Conservation (phyloP, 1,284 basidiomycete species). For the Athelia psychrophila region DNA sequence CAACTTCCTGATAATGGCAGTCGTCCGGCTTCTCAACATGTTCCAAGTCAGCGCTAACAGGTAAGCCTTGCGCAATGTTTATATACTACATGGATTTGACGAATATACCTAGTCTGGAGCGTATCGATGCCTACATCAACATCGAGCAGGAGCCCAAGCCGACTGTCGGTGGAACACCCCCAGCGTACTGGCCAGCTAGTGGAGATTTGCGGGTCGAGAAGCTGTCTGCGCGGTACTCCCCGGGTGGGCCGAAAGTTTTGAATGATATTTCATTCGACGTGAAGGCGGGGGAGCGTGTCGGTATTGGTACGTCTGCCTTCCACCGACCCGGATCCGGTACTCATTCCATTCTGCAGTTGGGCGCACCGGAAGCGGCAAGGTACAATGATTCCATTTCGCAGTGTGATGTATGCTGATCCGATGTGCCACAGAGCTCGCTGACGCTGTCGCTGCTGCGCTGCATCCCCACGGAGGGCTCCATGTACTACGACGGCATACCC, state of each 20-base stretch:
- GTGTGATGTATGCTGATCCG: conserved; percentile 23
- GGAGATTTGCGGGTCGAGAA: conserved; percentile 65
- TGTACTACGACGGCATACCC: conserved; percentile 48
- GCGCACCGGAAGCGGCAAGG: conserved; percentile 75
- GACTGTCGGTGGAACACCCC: conserved; percentile 50
- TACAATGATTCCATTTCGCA: conserved; percentile 13
- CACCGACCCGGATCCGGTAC: conserved; percentile 2
- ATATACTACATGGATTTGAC: conserved; percentile 10
- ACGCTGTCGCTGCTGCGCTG: conserved; percentile 50
- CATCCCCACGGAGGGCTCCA: conserved; percentile 54
- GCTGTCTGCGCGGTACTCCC: conserved; percentile 55
- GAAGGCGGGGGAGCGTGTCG: conserved; percentile 58
- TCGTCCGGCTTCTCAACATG: conserved; percentile 51
- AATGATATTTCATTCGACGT: conserved; percentile 54
- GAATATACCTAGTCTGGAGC: conserved; percentile 53
- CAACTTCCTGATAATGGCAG: conserved; percentile 50
- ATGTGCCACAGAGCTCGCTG: conserved; percentile 46
- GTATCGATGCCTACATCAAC: conserved; percentile 68
- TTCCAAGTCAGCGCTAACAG: conserved; percentile 59
- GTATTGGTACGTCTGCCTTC: conserved; percentile 41
- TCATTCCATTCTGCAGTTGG: conserved; percentile 42
- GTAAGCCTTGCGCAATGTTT: conserved; percentile 23
- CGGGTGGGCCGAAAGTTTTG: conserved; percentile 45
- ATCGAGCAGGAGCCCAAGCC: conserved; percentile 71
- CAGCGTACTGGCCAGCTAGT: conserved; percentile 78